Conservation (phyloP, 2,329 filamentous ascomycete genomes). For the Hymenotorrendiella dingleyae region DNA sequence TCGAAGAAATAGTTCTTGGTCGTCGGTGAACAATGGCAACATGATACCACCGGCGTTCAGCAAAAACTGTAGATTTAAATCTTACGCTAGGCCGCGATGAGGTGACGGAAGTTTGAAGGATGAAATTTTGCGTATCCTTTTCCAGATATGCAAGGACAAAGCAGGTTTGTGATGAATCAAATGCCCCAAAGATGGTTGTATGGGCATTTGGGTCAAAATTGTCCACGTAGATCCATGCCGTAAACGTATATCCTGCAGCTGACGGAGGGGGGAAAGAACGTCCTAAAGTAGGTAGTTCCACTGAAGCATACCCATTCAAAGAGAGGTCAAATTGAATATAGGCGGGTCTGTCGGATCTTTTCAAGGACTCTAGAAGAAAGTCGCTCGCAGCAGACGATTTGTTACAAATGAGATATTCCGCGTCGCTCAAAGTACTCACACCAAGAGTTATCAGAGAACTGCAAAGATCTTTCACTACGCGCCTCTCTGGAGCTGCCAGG, state of each 20-base stretch:
- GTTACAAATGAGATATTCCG: slow-evolving; percentile 61
- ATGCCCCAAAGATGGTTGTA: slow-evolving; percentile 93
- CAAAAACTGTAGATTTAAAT: slow-evolving; percentile 79
- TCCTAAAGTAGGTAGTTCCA: slow-evolving; percentile 83
- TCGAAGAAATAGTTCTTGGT: slow-evolving; percentile 66
- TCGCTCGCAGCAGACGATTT: slow-evolving; percentile 51
- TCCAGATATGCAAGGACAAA: slow-evolving; percentile 93
- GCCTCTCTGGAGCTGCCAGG: slow-evolving; percentile 49
- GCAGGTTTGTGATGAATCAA: slow-evolving; percentile 85
- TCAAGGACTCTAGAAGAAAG: slow-evolving; percentile 70
- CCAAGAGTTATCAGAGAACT: slow-evolving; percentile 67
- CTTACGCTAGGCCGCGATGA: slow-evolving; percentile 83
- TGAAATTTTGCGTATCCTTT: slow-evolving; percentile 87
- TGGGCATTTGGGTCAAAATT: slow-evolving; percentile 78
- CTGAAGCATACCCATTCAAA: slow-evolving; percentile 77
- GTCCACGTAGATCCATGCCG: slow-evolving; percentile 84
- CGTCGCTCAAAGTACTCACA: slow-evolving; percentile 74
- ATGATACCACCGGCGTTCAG: slow-evolving; percentile 83
- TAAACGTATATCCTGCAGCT: slow-evolving; percentile 79
- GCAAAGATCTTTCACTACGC: slow-evolving; percentile 60
- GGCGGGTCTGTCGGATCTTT: slow-evolving; percentile 68
- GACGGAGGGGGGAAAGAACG: slow-evolving; percentile 76
- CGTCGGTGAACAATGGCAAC: slow-evolving; percentile 81
- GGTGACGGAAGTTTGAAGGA: slow-evolving; percentile 89
- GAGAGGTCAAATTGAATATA: slow-evolving; percentile 94